Evolutionary conservation across 2,329 filamentous ascomycete species (phyloP), one percentile per base, ranked within the genome.

Genomic region (Alternaria brassicicola): DNA sequence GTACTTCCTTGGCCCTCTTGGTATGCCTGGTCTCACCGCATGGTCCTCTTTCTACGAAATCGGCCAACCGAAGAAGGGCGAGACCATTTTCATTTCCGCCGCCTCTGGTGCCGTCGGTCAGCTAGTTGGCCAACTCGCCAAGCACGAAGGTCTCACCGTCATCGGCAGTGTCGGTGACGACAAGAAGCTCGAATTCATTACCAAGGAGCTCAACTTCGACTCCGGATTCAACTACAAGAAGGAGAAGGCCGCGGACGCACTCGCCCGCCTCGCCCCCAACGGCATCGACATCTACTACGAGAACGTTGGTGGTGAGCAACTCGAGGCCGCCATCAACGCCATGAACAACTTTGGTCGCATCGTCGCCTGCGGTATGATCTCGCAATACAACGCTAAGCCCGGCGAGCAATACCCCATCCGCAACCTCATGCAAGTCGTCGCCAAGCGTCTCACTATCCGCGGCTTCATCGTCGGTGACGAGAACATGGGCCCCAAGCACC

Each of bases 181-280:
- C 70, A 88, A 90, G 71, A 96, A 96, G 82, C 82, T 93, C 23
- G 86, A 90, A 19, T 95, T 88, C 76, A 89, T 92, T 74, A 81
- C 76, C 55, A 86, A 89, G 53, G 87, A 90, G 47, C 83, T 93
- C 31, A 82, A 83, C 25, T 93, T 92, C 72, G 88, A 92, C 70
- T 84, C 77, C 15, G 92, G 88, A 8, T 95, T 94, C 81, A 95
- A 96, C 83, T 96, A 96, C 84, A 94, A 95, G 84, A 93, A 86
- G 66, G 91, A 95, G 80, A 85, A 84, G 66, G 84, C 91, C 0
- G 72, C 78, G 1, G 88, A 89, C 10, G 91, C 90, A 0, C 82
- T 96, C 55, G 78, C 82, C 64, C 84, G 90, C 57, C 83, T 95
- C 17, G 90, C 90, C 0, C 91, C 91, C 0, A 78, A 92, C 12